A percentile compares a stretch with the other conserved stretches of the same genome.
Evolutionary conservation across 176 grass and related monocot species (phyloP).

Genomic region (Triticum turgidum): DNA sequence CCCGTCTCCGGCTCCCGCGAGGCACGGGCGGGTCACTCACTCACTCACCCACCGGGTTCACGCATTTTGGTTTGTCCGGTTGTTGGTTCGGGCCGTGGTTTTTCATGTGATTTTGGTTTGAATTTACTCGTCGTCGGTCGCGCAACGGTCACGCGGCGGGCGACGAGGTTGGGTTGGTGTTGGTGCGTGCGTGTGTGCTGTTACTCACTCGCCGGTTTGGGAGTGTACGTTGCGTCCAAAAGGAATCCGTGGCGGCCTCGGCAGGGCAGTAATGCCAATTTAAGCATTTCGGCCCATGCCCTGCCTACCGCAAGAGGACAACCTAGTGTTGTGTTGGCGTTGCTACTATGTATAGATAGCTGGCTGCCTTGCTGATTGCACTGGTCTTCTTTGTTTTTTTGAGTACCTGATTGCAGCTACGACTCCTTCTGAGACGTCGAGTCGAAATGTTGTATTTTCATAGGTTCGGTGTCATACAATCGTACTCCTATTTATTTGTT

Average conservation of each 20-base stretch:
- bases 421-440: too few relatives aligned
- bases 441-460: too few relatives aligned
- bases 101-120: slow-evolving; percentile 43
- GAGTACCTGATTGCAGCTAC: too few relatives aligned
- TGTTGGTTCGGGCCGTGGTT: slow-evolving; percentile 8
- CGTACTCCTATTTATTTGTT: too few relatives aligned
- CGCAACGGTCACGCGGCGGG: slow-evolving; percentile 28
- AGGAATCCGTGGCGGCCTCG: background rate
- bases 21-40: background rate
- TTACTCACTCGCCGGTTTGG: background rate
- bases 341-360: background rate
- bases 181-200: background rate
- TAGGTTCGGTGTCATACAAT: too few relatives aligned
- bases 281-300: slow-evolving; percentile 17
- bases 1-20: background rate
- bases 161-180: background rate
- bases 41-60: background rate
- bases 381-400: too few relatives aligned
- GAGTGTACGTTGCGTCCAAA: slow-evolving; percentile 17
- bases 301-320: slow-evolving; percentile 4
- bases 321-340: background rate
- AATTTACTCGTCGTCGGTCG: slow-evolving; percentile 23
- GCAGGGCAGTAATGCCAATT: slow-evolving; percentile 30
- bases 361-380: background rate
- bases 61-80: slow-evolving; percentile 12